phyloP scores from a whole-genome alignment of 2,329 filamentous ascomycete genomes.

The Teratosphaeria nubilosa region DNA sequence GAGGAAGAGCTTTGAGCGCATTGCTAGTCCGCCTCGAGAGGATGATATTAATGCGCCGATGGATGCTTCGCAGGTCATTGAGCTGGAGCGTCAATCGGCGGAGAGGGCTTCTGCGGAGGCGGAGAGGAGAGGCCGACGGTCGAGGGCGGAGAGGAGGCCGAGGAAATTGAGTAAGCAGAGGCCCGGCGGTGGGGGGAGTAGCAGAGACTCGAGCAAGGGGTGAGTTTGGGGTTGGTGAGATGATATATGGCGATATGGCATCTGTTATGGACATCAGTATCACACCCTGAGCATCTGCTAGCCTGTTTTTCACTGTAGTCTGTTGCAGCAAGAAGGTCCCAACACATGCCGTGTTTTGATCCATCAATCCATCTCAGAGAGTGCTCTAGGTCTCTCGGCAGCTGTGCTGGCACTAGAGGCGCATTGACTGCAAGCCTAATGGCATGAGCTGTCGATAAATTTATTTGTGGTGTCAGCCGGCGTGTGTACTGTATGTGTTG shows the following conservation, averaged over 20 bases:
- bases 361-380: too few relatives aligned
- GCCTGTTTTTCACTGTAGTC: too few relatives aligned
- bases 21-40: conserved; percentile 4
- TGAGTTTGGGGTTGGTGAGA: neutral
- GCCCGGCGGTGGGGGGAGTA: neutral
- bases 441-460: too few relatives aligned
- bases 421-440: too few relatives aligned
- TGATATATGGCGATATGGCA: neutral
- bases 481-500: too few relatives aligned
- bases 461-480: too few relatives aligned
- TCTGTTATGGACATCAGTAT: too few relatives aligned
- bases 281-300: too few relatives aligned
- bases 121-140: conserved; percentile 1
- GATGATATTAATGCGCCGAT: neutral
- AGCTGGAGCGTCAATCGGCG: conserved; percentile 4
- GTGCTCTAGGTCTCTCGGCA: neutral
- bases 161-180: conserved; percentile 4
- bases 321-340: too few relatives aligned
- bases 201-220: neutral
- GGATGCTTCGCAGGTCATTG: conserved; percentile 6
- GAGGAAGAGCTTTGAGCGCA: conserved; percentile 29
- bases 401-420: neutral
- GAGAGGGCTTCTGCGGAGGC: conserved; percentile 1
- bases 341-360: too few relatives aligned
- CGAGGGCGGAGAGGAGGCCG: neutral